Evolutionary conservation across 768 basidiomycete species (phyloP).

Genomic region (Chalciporus sphaerocephalus): DNA sequence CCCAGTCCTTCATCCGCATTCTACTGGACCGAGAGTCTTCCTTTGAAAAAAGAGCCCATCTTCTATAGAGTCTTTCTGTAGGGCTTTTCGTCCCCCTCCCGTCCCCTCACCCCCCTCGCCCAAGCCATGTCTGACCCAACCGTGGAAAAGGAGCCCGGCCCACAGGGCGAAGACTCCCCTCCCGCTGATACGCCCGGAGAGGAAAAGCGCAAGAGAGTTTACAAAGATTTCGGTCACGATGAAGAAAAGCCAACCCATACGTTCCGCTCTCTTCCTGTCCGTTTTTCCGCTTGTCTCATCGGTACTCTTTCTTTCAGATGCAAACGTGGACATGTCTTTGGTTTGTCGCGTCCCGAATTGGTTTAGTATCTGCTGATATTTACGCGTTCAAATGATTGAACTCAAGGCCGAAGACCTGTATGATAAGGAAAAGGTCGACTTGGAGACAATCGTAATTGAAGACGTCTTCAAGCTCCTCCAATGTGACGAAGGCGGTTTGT

Average conservation of each 20-base stretch:
- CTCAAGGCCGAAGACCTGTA: slow-evolving; percentile 91
- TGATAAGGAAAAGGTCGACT: slow-evolving; percentile 98
- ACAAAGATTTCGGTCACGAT: slow-evolving; percentile 82
- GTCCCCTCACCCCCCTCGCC: not conserved
- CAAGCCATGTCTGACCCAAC: slow-evolving; percentile 35
- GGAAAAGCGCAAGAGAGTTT: slow-evolving; percentile 68
- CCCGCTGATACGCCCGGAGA: slow-evolving; percentile 18
- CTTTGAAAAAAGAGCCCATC: slow-evolving; percentile 12
- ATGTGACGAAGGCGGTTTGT: slow-evolving; percentile 79
- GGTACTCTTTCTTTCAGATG: slow-evolving; percentile 47
- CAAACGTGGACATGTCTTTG: slow-evolving; percentile 81
- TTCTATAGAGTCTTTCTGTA: slow-evolving; percentile 28
- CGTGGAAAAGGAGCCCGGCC: slow-evolving; percentile 66
- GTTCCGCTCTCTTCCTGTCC: slow-evolving; percentile 24
- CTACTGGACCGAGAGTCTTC: slow-evolving; percentile 7
- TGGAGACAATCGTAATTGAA: slow-evolving; percentile 94
- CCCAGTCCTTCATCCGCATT: slow-evolving; percentile 29
- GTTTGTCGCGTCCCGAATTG: slow-evolving; percentile 35
- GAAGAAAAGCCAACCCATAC: slow-evolving; percentile 62
- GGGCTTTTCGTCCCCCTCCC: slow-evolving; percentile 16
- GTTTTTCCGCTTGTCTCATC: not conserved
- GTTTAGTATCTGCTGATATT: not conserved
- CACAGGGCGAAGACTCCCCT: slow-evolving; percentile 46
- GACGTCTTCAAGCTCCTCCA: slow-evolving; percentile 97
- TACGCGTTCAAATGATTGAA: slow-evolving; percentile 51